These are phyloP conservation scores for Podaxis pistillaris DNA, from an alignment of 768 basidiomycete genomes.

Conservation along the genomic window DNA sequence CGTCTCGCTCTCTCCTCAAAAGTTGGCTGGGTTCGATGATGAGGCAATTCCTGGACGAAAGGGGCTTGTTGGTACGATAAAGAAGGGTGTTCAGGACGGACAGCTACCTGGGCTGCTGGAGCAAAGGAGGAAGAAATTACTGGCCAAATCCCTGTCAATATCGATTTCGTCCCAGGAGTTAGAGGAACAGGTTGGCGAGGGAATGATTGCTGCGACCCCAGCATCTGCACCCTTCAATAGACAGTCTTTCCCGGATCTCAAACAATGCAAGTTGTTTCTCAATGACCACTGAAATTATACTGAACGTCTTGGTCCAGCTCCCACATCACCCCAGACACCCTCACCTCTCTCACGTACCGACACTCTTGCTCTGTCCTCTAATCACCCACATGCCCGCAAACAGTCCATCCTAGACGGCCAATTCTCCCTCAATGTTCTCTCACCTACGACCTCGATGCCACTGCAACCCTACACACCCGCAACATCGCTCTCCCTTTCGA, in stretches of 20 bases:
- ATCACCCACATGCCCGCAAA: conserved; percentile 80
- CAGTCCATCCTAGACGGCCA: conserved; percentile 61
- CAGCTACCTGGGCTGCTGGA: conserved; percentile 50
- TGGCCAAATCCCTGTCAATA: conserved; percentile 67
- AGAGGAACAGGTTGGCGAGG: conserved; percentile 32
- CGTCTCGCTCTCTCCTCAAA: conserved; percentile 20
- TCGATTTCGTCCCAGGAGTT: conserved; percentile 53
- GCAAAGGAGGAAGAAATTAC: conserved; percentile 49
- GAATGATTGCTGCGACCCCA: conserved; percentile 18
- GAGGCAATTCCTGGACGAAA: conserved; percentile 28
- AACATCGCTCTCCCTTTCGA: conserved; percentile 29
- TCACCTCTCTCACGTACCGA: conserved; percentile 52
- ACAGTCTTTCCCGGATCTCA: conserved; percentile 23
- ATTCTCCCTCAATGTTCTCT: conserved; percentile 31
- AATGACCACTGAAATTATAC: conserved; percentile 11
- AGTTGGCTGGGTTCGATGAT: conserved; percentile 11
- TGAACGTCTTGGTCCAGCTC: conserved; percentile 20
- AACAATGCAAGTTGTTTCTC: conserved; percentile 19
- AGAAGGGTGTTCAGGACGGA: conserved; percentile 21
- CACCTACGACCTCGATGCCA: conserved; percentile 27
- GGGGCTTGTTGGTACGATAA: conserved; percentile 54
- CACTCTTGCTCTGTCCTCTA: conserved; percentile 48
- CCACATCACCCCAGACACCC: conserved; percentile 34
- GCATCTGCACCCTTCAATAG: conserved; percentile 31
- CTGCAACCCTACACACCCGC: conserved; percentile 32